Percentiles rank a stretch among this genome's conserved stretches.
These are phyloP conservation scores for Allantophomopsis cytisporea DNA, from an alignment of 2,329 filamentous ascomycete genomes.

Conservation along the genomic window DNA sequence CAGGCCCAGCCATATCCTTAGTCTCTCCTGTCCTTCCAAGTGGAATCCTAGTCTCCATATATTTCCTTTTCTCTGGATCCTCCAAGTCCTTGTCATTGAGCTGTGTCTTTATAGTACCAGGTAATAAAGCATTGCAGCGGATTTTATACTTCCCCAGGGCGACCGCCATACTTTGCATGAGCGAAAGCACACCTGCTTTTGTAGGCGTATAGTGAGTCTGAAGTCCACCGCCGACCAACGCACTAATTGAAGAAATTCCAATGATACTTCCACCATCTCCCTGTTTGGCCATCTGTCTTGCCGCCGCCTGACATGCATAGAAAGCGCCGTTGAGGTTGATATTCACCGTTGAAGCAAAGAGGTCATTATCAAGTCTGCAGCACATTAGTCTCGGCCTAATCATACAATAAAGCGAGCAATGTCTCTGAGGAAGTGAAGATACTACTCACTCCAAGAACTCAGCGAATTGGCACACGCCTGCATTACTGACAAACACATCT, in stretches of 20 bases:
- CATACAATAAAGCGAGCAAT: neutral
- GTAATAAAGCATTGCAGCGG: conserved; percentile 71
- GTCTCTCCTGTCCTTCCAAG: conserved; percentile 61
- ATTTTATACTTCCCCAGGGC: conserved; percentile 66
- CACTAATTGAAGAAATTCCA: conserved; percentile 58
- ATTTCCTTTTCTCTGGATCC: conserved; percentile 56
- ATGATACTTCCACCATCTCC: conserved; percentile 69
- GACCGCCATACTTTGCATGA: conserved; percentile 76
- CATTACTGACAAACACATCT: conserved; percentile 78
- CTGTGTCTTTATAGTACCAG: conserved; percentile 73
- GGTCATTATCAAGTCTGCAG: conserved; percentile 46
- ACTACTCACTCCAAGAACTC: conserved; percentile 59
- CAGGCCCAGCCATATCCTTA: conserved; percentile 67
- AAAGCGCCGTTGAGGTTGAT: conserved; percentile 83
- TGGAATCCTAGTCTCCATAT: conserved; percentile 75
- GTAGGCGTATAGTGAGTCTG: conserved; percentile 88
- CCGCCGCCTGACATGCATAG: conserved; percentile 74
- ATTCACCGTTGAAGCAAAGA: conserved; percentile 58
- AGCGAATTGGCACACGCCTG: conserved; percentile 77
- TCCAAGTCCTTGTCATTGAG: conserved; percentile 71
- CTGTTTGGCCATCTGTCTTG: conserved; percentile 63
- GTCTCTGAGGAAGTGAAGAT: conserved; percentile 3
- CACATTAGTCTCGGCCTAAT: conserved; percentile 1
- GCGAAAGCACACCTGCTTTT: conserved; percentile 66
- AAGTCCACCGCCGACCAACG: conserved; percentile 62